phyloP scores from a whole-genome alignment of 2,329 filamentous ascomycete genomes.

The Pseudogymnoascus destructans region DNA sequence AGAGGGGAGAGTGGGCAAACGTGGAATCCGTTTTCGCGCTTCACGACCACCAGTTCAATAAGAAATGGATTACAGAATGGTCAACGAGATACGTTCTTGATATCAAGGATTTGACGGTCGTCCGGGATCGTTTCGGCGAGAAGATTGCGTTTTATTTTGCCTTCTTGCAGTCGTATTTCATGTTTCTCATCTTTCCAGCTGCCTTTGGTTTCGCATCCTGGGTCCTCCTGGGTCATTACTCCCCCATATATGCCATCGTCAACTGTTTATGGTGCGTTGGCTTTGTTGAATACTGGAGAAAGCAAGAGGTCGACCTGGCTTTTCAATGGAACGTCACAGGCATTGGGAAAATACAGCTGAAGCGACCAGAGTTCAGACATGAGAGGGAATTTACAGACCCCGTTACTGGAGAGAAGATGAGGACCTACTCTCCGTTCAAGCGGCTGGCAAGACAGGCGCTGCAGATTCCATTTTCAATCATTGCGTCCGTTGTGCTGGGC shows the following conservation, averaged over 20 bases:
- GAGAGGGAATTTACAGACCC: slow-evolving; percentile 67
- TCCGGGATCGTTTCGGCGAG: slow-evolving; percentile 66
- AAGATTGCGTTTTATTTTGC: slow-evolving; percentile 91
- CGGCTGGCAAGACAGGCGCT: slow-evolving; percentile 50
- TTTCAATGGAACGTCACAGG: slow-evolving; percentile 82
- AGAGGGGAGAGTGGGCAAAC: slow-evolving; percentile 55
- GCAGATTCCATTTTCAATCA: slow-evolving; percentile 62
- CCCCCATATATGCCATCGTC: slow-evolving; percentile 62
- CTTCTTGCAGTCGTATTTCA: slow-evolving; percentile 82
- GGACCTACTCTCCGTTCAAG: slow-evolving; percentile 48
- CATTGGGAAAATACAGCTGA: slow-evolving; percentile 68
- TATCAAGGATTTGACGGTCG: slow-evolving; percentile 54
- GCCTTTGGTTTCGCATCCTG: slow-evolving; percentile 64
- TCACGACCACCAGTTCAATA: slow-evolving; percentile 65
- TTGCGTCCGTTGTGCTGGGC: slow-evolving; percentile 60
- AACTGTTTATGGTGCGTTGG: slow-evolving; percentile 78
- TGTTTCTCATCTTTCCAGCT: slow-evolving; percentile 71
- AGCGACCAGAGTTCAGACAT: slow-evolving; percentile 64
- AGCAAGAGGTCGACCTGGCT: slow-evolving; percentile 74
- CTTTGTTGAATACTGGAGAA: slow-evolving; percentile 94
- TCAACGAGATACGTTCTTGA: slow-evolving; percentile 58
- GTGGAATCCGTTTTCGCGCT: slow-evolving; percentile 66
- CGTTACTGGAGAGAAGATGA: slow-evolving; percentile 52
- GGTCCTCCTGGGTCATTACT: slow-evolving; percentile 76
- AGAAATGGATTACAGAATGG: slow-evolving; percentile 61